These are phyloP conservation scores for Boletus rubropictus DNA, from an alignment of 768 basidiomycete species.

Conservation along the genomic window DNA sequence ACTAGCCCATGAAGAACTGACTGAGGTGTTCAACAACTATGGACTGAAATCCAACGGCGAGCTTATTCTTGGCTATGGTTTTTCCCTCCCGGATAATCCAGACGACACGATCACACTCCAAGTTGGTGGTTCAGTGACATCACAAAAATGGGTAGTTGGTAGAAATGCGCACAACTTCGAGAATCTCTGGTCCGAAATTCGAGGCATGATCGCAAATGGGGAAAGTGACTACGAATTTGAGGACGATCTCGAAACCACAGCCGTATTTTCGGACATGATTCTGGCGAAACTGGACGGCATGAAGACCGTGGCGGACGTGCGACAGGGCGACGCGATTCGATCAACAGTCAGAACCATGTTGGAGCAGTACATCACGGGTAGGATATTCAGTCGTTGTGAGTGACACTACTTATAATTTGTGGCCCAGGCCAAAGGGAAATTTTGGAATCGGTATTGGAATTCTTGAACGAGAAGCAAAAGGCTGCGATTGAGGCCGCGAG, in stretches of 20 bases:
- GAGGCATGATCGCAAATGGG: constrained; percentile 24
- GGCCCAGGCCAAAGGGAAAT: constrained; percentile 57
- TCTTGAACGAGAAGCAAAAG: constrained; percentile 42
- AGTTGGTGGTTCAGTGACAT: constrained; percentile 46
- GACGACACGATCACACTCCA: constrained; percentile 84
- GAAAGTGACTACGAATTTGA: constrained; percentile 39
- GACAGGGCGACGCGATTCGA: constrained; percentile 32
- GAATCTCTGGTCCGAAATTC: constrained; percentile 56
- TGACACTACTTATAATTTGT: not conserved
- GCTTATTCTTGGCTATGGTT: constrained; percentile 89
- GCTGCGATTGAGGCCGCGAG: constrained; percentile 45
- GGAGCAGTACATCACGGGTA: constrained; percentile 61
- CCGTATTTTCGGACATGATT: constrained; percentile 63
- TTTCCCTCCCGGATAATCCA: constrained; percentile 70
- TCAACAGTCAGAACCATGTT: constrained; percentile 62
- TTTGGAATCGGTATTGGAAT: constrained; percentile 46
- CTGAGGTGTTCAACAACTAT: constrained; percentile 78
- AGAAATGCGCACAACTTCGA: constrained; percentile 50
- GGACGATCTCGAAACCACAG: constrained; percentile 63
- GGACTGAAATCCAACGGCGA: constrained; percentile 88
- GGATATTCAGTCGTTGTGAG: constrained; percentile 1
- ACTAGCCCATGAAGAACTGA: constrained; percentile 28
- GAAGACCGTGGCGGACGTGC: constrained; percentile 31
- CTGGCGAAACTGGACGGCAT: constrained; percentile 44
- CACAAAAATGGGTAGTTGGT: constrained; percentile 57